Base-by-base conservation (phyloP, 75 land plant genomes). In the Pinus taeda region DNA sequence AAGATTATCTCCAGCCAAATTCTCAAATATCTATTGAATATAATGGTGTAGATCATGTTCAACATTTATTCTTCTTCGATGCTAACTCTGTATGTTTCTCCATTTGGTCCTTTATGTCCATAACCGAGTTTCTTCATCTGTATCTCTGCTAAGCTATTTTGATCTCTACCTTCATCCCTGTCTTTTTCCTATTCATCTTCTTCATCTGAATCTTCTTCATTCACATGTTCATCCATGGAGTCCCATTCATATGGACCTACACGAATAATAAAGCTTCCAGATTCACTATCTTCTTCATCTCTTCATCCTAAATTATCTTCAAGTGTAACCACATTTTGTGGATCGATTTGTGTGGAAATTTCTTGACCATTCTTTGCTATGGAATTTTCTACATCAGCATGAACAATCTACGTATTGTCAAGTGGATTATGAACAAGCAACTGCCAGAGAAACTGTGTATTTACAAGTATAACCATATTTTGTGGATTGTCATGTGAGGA, bases 201-300 rank as follows among this genome's bases (percentile, higher is more conserved):
- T 78, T 86, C 90, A 81, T 86, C 90, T 86, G 86, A 89, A 75
- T 83, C 87, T 6, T 42, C 71, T 69, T 69, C 71, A 37, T 42
- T 20, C 18, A 37, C 22, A n/a, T 85, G 85, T 64, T 85, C 86
- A 12, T 83, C 77, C 9, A 89, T 89, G 20, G 82, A 89, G 77
- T 81, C 78, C 94, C 92, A 92, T 3, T 75, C 90, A 21, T 82
- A 56, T 2, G 82, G 58, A 7, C 88, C 85, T 3, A 84, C 84
- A 74, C 74, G 84, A 83, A 85, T 85, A 30, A 81, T 88, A 66
- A 88, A 90, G 61, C 84, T 83, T 56, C 86, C 89, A 57, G 85
- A 84, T 42, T 90, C 93, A 83, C 79, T 88, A 6, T 82, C 80
- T n/a, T 57, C 92, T 45, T 77, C 76, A 70, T 78, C 83, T 60